Conservation (phyloP, 2,329 filamentous ascomycete genomes). For the Sporothrix brunneoviolacea region DNA sequence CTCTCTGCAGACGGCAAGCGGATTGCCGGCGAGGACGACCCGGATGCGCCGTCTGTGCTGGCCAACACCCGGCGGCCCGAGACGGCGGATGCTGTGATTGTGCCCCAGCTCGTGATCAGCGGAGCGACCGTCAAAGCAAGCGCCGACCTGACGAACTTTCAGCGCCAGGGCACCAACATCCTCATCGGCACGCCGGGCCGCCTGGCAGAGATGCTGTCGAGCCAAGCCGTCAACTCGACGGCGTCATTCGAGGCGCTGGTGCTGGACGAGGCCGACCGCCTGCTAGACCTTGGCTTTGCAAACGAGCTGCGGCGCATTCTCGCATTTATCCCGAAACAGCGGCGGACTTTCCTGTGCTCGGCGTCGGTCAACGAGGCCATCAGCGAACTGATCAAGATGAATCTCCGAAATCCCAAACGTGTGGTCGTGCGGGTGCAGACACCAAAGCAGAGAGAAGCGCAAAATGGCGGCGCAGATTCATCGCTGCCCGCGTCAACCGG, state of each 20-base stretch:
- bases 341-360: constrained; percentile 88
- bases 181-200: constrained; percentile 82
- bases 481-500: constrained; percentile 41
- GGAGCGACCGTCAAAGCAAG: constrained; percentile 65
- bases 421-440: constrained; percentile 89
- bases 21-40: constrained; percentile 16
- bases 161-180: constrained; percentile 79
- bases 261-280: constrained; percentile 86
- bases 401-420: constrained; percentile 87
- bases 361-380: constrained; percentile 95
- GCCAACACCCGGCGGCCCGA: constrained; percentile 30
- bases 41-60: neutral
- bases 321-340: constrained; percentile 78
- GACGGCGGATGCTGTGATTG: constrained; percentile 46
- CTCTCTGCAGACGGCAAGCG: constrained; percentile 16
- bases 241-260: constrained; percentile 89
- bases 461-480: neutral
- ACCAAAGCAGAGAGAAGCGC: constrained; percentile 33
- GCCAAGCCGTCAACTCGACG: constrained; percentile 80
- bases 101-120: constrained; percentile 84
- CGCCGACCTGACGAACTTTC: constrained; percentile 79
- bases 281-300: constrained; percentile 92
- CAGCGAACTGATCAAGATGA: constrained; percentile 84
- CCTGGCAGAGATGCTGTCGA: constrained; percentile 78
- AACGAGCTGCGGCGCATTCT: constrained; percentile 83